Evolutionary conservation across 768 basidiomycete genomes (phyloP).

Genomic region (Serendipita vermifera): DNA sequence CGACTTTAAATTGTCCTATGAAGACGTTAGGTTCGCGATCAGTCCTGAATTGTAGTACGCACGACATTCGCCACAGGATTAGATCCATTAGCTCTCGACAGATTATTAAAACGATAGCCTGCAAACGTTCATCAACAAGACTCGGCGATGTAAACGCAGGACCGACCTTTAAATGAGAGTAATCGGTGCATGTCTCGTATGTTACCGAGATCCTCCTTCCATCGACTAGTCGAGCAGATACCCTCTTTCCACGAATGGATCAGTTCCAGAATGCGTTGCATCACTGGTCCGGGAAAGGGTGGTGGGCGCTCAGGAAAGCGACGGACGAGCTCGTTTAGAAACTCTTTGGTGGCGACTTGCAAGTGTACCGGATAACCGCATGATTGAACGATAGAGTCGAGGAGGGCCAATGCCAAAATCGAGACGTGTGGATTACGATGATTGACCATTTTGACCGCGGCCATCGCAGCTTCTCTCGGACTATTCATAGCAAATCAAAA

Average conservation of each 20-base stretch:
- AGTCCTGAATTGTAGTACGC: background rate
- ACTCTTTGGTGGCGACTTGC: slow-evolving; percentile 94
- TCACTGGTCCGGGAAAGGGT: slow-evolving; percentile 85
- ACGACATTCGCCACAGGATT: slow-evolving; percentile 12
- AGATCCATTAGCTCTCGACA: slow-evolving; percentile 12
- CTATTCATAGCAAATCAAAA: slow-evolving; percentile 28
- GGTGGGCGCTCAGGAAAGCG: slow-evolving; percentile 97
- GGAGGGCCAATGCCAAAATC: slow-evolving; percentile 69
- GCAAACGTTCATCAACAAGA: background rate
- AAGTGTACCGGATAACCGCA: slow-evolving; percentile 97
- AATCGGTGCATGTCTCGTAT: slow-evolving; percentile 96
- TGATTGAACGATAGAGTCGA: slow-evolving; percentile 85
- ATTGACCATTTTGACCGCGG: slow-evolving; percentile 71
- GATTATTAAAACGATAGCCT: slow-evolving; percentile 21
- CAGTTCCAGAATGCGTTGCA: slow-evolving; percentile 85
- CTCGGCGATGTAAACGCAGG: background rate
- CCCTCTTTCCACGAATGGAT: slow-evolving; percentile 92
- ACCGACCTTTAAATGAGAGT: slow-evolving; percentile 81
- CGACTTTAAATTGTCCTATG: slow-evolving; percentile 67
- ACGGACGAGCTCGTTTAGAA: slow-evolving; percentile 94
- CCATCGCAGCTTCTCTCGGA: slow-evolving; percentile 84
- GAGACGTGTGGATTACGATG: slow-evolving; percentile 88
- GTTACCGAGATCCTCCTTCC: slow-evolving; percentile 93
- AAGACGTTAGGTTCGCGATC: background rate
- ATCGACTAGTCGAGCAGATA: slow-evolving; percentile 76